Base-by-base conservation (phyloP, 108 stramenopile species). In the Discostella stelligeroides region DNA sequence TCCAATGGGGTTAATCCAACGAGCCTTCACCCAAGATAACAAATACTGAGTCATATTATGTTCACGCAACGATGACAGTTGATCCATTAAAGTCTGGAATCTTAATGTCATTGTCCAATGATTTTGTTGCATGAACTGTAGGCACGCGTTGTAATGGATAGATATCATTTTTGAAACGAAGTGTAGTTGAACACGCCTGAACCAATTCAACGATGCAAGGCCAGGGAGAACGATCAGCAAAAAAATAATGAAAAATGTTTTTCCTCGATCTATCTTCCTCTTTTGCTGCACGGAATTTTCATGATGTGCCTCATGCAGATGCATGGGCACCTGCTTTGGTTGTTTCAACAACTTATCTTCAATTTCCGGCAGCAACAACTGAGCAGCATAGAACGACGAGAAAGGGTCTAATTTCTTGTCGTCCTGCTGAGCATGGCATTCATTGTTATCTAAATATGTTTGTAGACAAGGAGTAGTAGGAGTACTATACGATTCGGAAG, bases 361-460 rank as follows among this genome's bases (percentile, higher is more conserved):
- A 4, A 13, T 29, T 3, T 29, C 28, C 20, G 54, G 10, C 20
- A 30, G 14, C 54, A 55, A 18, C 20, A 27, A 21, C 59, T 69
- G 68, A 47, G 56, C 68, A n/a, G 39, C 41, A 46, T 28, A 57
- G 30, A 69, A 42, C 0, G 68, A 69, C 59, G 56, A 45, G 15
- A 65, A 65, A 27, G 48, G 28, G 21, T 65, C 64, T 21, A 34
- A 38, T 20, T 65, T 46, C 10, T 20, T 20, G 20, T 55, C 54
- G 4, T 55, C 29, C 14, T 55, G 54, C 20, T 47, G 40, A 62
- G 27, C 11, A 9, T 28, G n/a, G 8, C 4, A 40, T 43, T 7
- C 61, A 29, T 43, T 18, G 18, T 62, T 21, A 18, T 47, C 23
- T 17, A 38, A 43, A 28, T 40, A 25, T n/a, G 61, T 38, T 20